Evolutionary conservation across 371 early-diverging fungal genomes (phyloP), one percentile per base, ranked within the genome.

Genomic region (Mucor circinelloides): DNA sequence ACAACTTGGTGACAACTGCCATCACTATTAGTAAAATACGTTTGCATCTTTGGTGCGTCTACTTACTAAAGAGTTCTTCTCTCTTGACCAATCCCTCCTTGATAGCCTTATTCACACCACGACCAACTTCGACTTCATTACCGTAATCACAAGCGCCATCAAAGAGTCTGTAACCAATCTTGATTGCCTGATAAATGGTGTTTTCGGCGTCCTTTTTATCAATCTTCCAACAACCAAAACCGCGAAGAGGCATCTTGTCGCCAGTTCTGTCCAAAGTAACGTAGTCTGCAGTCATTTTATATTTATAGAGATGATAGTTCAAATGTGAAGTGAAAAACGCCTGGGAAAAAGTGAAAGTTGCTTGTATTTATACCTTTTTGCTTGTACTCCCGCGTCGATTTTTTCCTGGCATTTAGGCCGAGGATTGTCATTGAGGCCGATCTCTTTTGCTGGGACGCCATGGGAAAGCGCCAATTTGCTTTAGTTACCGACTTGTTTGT

Each of bases 1-100:
- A 88, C 55, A 92, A 77, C 72, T 93, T 93, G 57, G 88, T 87
- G 28, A 90, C 90, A 62, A 90, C 83, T 79, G 85, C 87, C 46
- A 0, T 38, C 9, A 23, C 17, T 1, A n/a, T 50, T 2, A 27
- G 6, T 55, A 15, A 19, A 52, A 10, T 55, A 27, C 84, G 59
- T 10, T 76, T 70, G 46, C 74, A 59, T 3, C 1, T 25, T 21
- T 7, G 17, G 3, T 52, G 23, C 21, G 15, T 25, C 13, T n/a
- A 58, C 70, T 69, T 72, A 75, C 75, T 63, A 40, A 77, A 77
- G 34, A 77, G 66, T n/a, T 77, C 78, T 40, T 85, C 85, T 57
- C 94, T 86, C 63, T 77, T 83, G 21, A 90, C 81, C 21, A 82
- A 66, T n/a, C 86, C 86, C 23, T 77, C 77, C 27, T 72, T 76